Evolutionary conservation across 495 filamentous ascomycete genomes (phyloP).

Genomic region (Hyaloscypha bicolor): DNA sequence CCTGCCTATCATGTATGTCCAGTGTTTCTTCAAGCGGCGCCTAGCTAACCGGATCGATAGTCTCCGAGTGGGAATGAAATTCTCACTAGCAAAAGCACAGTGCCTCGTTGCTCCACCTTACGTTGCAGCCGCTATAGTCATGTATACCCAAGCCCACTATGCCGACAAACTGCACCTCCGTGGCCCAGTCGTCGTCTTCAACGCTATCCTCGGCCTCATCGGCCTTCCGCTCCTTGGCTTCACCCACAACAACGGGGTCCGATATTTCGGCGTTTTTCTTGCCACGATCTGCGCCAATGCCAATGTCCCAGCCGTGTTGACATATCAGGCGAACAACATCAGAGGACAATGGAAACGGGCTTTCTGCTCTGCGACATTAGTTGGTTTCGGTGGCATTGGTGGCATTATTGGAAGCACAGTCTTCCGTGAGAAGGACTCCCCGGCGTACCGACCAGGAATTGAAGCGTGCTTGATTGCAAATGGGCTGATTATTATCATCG

Average conservation of each 20-base stretch:
- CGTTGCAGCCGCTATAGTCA: slow-evolving; percentile 61
- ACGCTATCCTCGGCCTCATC: slow-evolving; percentile 48
- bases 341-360: slow-evolving; percentile 69
- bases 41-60: background rate
- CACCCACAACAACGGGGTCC: slow-evolving; percentile 46
- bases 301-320: slow-evolving; percentile 57
- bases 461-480: slow-evolving; percentile 48
- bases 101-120: slow-evolving; percentile 68
- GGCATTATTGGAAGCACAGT: slow-evolving; percentile 62
- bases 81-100: slow-evolving; percentile 56
- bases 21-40: no score
- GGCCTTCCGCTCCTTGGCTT: slow-evolving; percentile 57
- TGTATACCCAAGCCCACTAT: slow-evolving; percentile 54
- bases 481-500: slow-evolving; percentile 43
- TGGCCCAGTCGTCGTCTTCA: slow-evolving; percentile 60
- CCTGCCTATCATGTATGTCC: slow-evolving; percentile 57
- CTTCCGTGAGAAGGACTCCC: slow-evolving; percentile 57
- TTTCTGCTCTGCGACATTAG: slow-evolving; percentile 57
- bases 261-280: slow-evolving; percentile 68
- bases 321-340: slow-evolving; percentile 66
- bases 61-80: slow-evolving; percentile 58
- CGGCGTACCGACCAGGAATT: slow-evolving; percentile 55
- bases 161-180: slow-evolving; percentile 61
- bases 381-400: slow-evolving; percentile 58
- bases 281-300: slow-evolving; percentile 60